Evolutionary conservation across 768 basidiomycete species (phyloP).

Genomic region (Termitomyces heimii): DNA sequence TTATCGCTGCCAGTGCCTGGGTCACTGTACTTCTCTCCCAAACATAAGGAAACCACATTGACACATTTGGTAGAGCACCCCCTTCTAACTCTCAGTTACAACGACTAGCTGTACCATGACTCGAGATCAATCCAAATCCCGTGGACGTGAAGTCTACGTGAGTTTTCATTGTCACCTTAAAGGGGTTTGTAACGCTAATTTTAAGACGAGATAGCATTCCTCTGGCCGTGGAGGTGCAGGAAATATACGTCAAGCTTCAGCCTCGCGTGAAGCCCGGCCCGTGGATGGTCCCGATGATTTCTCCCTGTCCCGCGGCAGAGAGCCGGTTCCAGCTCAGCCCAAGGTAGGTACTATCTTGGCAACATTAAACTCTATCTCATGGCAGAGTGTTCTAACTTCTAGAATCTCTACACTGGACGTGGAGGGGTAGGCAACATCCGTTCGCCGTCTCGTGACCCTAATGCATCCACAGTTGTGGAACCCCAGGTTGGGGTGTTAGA

Average conservation of each 20-base stretch:
- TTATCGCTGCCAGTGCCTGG: slow-evolving; percentile 9
- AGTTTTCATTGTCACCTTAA: slow-evolving; percentile 17
- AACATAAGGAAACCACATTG: neutral
- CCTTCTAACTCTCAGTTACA: neutral
- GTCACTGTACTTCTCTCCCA: neutral
- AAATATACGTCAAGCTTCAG: slow-evolving; percentile 52
- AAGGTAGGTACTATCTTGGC: slow-evolving; percentile 22
- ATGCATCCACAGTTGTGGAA: slow-evolving; percentile 17
- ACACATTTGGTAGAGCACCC: slow-evolving; percentile 1
- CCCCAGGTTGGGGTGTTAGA: slow-evolving; percentile 26
- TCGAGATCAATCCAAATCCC: slow-evolving; percentile 44
- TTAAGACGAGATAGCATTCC: slow-evolving; percentile 31
- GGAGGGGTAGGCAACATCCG: slow-evolving; percentile 86
- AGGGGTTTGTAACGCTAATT: neutral
- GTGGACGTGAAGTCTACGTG: slow-evolving; percentile 57
- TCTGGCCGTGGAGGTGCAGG: slow-evolving; percentile 67
- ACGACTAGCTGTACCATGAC: slow-evolving; percentile 14
- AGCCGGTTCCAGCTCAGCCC: slow-evolving; percentile 32
- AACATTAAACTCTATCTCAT: neutral
- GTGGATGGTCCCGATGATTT: slow-evolving; percentile 48
- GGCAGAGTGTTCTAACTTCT: neutral
- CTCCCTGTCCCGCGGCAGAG: slow-evolving; percentile 55
- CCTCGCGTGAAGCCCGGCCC: slow-evolving; percentile 38
- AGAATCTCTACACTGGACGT: slow-evolving; percentile 59
- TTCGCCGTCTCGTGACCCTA: slow-evolving; percentile 58